Base-by-base conservation (phyloP, 192 early-diverging fungal genomes). In the Endogone sp. region DNA sequence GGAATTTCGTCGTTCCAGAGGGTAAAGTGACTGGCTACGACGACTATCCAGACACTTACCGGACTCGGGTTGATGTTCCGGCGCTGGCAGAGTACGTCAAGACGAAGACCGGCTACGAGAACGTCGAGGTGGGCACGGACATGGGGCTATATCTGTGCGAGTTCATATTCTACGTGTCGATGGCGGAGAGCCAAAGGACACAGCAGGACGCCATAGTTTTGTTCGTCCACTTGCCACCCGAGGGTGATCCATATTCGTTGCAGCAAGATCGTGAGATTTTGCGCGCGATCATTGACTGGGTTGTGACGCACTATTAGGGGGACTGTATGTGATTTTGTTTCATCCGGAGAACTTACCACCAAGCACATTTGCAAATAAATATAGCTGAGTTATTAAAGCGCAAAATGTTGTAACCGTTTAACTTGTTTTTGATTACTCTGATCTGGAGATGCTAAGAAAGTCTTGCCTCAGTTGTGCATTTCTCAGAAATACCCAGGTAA, bases 71-170 rank as follows among this genome's bases (percentile, higher is more conserved):
- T 13, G 32, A 68, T n/a, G 58, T 68, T 4, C 56, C 29, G 13
- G 21, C 29, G 0, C 24, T 68, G n/a, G 29, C 60, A 21, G 37
- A 68, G 11, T 49, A 59, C 32, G 27, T 56, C n/a, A 31, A 68
- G 25, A 16, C 24, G 21, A 24, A 68, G n/a, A 68, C 44, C n/a
- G 22, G 31, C 20, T 37, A 37, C 27, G 59, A 26, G 4, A 29
- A 32, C 28, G 30, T 32, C 21, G 67, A 29, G 22, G 0, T 37
- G 25, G 25, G 57, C 30, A 31, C n/a, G 21, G 67, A 68, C 60
- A 57, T 57, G 4, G 67, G 67, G 2, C 28, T 29, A 3, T 68
- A 68, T 23, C 67, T 68, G 10, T 68, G 67, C 59, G 67, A 68
- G 32, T 68, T 37, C 57, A 62, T 59, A 0, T 60, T 37, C 31